A percentile compares a stretch with the other conserved stretches of the same genome.
These are phyloP conservation scores for Xylaria sp. DNA, from an alignment of 2,329 filamentous ascomycete species.

Conservation along the genomic window DNA sequence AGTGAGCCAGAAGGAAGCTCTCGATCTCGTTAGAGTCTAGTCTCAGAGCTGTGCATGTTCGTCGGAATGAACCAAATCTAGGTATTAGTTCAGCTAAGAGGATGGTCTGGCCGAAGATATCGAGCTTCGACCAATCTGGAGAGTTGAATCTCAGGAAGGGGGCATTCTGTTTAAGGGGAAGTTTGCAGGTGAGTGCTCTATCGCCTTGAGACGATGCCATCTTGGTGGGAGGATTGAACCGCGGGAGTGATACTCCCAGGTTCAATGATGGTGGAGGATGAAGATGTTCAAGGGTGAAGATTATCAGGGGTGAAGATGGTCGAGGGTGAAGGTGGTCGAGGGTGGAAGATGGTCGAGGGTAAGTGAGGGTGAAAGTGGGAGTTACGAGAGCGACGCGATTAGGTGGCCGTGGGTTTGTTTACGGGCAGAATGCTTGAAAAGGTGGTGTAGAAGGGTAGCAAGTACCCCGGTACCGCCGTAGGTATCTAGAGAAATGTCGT, in stretches of 20 bases:
- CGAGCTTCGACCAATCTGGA: slow-evolving; percentile 32
- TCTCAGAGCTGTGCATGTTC: slow-evolving; percentile 19
- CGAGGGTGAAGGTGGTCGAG: neutral
- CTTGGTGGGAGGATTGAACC: neutral
- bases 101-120: slow-evolving; percentile 32
- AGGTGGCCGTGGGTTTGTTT: neutral
- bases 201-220: slow-evolving; percentile 24
- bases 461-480: slow-evolving; percentile 3
- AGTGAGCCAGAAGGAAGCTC: slow-evolving; percentile 22
- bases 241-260: neutral
- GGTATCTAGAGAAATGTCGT: slow-evolving; percentile 6
- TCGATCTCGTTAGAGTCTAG: slow-evolving; percentile 26
- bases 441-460: neutral
- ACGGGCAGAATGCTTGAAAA: neutral
- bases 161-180: slow-evolving; percentile 3
- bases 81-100: slow-evolving; percentile 19
- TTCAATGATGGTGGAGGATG: neutral
- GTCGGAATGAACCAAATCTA: slow-evolving; percentile 27
- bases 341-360: neutral
- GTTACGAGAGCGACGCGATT: neutral
- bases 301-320: too few relatives aligned
- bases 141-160: slow-evolving; percentile 1
- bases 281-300: too few relatives aligned
- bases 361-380: neutral
- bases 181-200: slow-evolving; percentile 20